Evolutionary conservation across 1,139 yeast genomes (phyloP).

Genomic region (Saccharomyces hybrid): DNA sequence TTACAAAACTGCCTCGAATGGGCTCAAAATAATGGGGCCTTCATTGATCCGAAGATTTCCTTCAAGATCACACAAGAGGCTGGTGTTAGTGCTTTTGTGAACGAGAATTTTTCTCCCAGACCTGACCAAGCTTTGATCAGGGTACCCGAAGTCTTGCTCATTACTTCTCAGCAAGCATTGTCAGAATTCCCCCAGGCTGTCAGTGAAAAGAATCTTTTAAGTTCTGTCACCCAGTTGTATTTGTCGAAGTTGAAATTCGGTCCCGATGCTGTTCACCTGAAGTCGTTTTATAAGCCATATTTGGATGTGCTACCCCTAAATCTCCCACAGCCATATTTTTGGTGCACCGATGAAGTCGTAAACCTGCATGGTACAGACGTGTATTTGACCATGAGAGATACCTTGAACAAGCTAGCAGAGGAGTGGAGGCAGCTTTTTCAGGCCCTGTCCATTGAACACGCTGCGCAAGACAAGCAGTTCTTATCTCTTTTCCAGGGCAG

Average conservation of each 20-base stretch:
- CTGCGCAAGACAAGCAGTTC: slow-evolving; percentile 4
- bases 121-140: slow-evolving; percentile 26
- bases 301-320: slow-evolving; percentile 49
- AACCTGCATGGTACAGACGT: slow-evolving; percentile 59
- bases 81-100: slow-evolving; percentile 39
- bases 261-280: slow-evolving; percentile 7
- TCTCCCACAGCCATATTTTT: slow-evolving; percentile 57
- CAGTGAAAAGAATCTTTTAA: slow-evolving; percentile 25
- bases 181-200: slow-evolving; percentile 28
- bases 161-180: slow-evolving; percentile 41
- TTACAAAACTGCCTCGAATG: slow-evolving; percentile 37
- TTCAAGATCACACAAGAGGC: slow-evolving; percentile 27
- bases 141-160: slow-evolving; percentile 37
- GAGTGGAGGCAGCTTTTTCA: slow-evolving; percentile 26
- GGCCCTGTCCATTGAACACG: slow-evolving; percentile 6
- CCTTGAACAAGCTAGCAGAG: slow-evolving; percentile 27
- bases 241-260: slow-evolving; percentile 39
- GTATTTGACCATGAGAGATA: slow-evolving; percentile 30
- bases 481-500: slow-evolving; percentile 4
- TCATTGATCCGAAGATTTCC: slow-evolving; percentile 32
- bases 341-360: slow-evolving; percentile 47
- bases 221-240: slow-evolving; percentile 43
- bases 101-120: slow-evolving; percentile 9
- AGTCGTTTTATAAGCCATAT: slow-evolving; percentile 41
- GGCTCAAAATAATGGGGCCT: slow-evolving; percentile 46